Evolutionary conservation across 2,329 filamentous ascomycete genomes (phyloP), one percentile per base, ranked within the genome.

Genomic region (Pestalotiopsis sp.): DNA sequence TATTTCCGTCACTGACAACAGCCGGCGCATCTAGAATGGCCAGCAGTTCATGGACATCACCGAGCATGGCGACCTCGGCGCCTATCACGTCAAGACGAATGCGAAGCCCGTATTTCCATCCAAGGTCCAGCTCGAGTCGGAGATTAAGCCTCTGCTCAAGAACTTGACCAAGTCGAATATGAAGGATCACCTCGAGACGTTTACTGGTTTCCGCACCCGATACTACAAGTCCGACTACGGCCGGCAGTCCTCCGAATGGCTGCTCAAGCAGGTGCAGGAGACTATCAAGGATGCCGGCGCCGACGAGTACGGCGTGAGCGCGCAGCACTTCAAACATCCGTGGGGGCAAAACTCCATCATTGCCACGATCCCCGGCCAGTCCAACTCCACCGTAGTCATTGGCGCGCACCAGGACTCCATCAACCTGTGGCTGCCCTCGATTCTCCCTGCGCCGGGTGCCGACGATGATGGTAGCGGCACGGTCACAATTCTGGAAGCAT

Each of bases 31-130:
- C 52, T 75, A 97, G 94, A 87, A 93, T 78, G 94, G 94, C 76
- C 86, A 91, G 73, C 92, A 91, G 76, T 98, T 98, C 86, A 97
- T 98, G 87, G 95, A 98, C 82, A 95, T 98, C 76, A 98, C 96
- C 70, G 87, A 94, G 57, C 89, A 90, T 68, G 84, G 85, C 65
- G 87, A 92, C 64, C 86, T 92, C 71, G 92, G 92, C 69, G 76
- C 84, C 67, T 78, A 79, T 68, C 78, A 74, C 74, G 74, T 80
- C 59, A 77, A 75, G 20, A 71, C 79, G 27, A 71, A 73, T 74
- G 78, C 80, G 69, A 79, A 82, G 68, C 84, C 87, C 71, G 84
- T 91, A 72, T 97, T 91, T 78, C 94, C 94, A 1, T 83, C 86
- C 62, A 89, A 91, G 76, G 87, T 91, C 66, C 79, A 81, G 61